Evolutionary conservation across 257 asterid genomes (phyloP).

Genomic region (Rauvolfia tetraphylla): DNA sequence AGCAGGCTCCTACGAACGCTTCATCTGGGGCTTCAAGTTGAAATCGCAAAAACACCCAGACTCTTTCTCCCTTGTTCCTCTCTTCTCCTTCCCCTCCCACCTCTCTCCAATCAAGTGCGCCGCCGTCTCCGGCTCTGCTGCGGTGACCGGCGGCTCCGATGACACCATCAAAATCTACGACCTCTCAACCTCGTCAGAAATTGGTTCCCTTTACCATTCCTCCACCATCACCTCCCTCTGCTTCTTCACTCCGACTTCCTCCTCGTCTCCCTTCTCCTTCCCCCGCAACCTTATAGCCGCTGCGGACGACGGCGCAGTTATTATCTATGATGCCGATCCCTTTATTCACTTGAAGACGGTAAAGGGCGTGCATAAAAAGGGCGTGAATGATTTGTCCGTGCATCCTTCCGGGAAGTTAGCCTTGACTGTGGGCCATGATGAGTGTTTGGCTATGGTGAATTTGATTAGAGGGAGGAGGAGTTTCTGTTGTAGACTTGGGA

Average conservation of each 20-base stretch:
- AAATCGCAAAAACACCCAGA: constrained; percentile 37
- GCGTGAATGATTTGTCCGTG: constrained; percentile 58
- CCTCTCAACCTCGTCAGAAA: constrained; percentile 71
- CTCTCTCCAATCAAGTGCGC: constrained; percentile 84
- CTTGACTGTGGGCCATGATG: constrained; percentile 76
- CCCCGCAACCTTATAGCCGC: constrained; percentile 81
- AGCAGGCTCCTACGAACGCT: constrained; percentile 95
- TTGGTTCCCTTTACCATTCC: constrained; percentile 71
- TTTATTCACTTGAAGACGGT: constrained; percentile 76
- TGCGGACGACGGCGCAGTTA: constrained; percentile 59
- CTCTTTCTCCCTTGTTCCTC: constrained; percentile 41
- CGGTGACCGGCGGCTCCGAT: constrained; percentile 90
- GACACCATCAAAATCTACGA: constrained; percentile 93
- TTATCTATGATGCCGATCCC: constrained; percentile 85
- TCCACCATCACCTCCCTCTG: constrained; percentile 72
- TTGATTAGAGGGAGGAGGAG: constrained; percentile 84
- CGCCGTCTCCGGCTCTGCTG: constrained; percentile 77
- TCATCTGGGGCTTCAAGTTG: constrained; percentile 86
- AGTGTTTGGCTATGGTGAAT: constrained; percentile 81
- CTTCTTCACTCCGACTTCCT: constrained; percentile 60
- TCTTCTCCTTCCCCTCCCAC: constrained; percentile 93
- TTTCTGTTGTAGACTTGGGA: constrained; percentile 63
- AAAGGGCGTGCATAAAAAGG: constrained; percentile 53
- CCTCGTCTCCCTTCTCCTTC: constrained; percentile 37
- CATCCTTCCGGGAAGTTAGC: constrained; percentile 89